phyloP scores from a whole-genome alignment of 1,284 basidiomycete species.

The Fereydounia khargensis region DNA sequence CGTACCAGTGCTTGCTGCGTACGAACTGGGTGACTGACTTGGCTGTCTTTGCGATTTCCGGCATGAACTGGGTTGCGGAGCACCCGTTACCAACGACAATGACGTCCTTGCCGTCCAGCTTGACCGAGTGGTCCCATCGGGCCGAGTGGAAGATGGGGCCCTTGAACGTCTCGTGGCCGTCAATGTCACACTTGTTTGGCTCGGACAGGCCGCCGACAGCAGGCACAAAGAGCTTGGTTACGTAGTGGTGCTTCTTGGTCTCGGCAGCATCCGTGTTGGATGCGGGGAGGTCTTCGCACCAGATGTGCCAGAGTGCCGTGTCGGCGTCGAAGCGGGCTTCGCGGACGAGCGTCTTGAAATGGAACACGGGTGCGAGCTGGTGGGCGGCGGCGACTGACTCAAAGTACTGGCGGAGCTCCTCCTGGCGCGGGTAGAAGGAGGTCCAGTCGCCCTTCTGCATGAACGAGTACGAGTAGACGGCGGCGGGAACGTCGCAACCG shows the following conservation, averaged over 20 bases:
- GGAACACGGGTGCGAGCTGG: conserved; percentile 34
- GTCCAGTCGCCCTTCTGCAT: conserved; percentile 51
- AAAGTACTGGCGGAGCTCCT: conserved; percentile 47
- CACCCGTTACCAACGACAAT: conserved; percentile 56
- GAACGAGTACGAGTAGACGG: conserved; percentile 55
- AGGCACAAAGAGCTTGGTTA: conserved; percentile 47
- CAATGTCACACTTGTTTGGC: conserved; percentile 48
- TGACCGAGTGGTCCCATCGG: conserved; percentile 54
- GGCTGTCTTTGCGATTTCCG: conserved; percentile 32
- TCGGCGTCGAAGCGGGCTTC: conserved; percentile 43
- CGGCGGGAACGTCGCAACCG: conserved; percentile 51
- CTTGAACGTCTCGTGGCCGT: conserved; percentile 48
- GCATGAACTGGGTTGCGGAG: conserved; percentile 48
- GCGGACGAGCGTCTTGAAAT: conserved; percentile 37
- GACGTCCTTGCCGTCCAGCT: conserved; percentile 54
- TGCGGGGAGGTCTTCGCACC: conserved; percentile 19
- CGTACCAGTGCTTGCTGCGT: conserved; percentile 51
- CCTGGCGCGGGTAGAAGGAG: conserved; percentile 39
- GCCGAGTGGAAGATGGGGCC: conserved; percentile 56
- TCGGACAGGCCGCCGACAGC: conserved; percentile 51
- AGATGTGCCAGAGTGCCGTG: conserved; percentile 50
- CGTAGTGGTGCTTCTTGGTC: conserved; percentile 33
- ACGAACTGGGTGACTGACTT: conserved; percentile 49
- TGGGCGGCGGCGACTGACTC: conserved; percentile 40
- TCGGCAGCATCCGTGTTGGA: not conserved